Evolutionary conservation across 441 rosid genomes (phyloP), one percentile per base, ranked within the genome.

Genomic region (Adansonia madagascariensis): DNA sequence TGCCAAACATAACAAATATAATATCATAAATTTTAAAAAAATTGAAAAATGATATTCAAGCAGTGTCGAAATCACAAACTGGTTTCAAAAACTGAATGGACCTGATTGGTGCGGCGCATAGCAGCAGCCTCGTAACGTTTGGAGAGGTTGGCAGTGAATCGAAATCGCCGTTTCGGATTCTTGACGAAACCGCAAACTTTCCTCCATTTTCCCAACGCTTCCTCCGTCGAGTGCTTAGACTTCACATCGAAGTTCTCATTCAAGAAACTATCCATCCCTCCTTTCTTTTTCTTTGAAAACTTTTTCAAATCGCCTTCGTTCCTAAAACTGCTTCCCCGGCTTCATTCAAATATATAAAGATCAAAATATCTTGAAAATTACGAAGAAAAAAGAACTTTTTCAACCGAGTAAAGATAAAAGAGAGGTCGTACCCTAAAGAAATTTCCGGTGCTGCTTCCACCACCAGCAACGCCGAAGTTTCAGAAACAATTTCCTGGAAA

Each of bases 41-140:
- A 10, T 4, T 44, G 71, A 53, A 44, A 67, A 67, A 44, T 12
- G 18, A 62, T 22, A 20, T 14, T 31, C 2, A 44, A 31, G 20
- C 10, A 6, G 67, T 14, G 35, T 62, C 46, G 0, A 35, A 62
- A 62, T 62, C 18, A 31, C 12, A 8, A 62, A 24, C 44, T 55
- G 59, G 56, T 11, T 68, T 68, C 8, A 47, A 22, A 18, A 15
- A 9, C 1, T 4, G 3, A 47, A 76, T 55, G 31, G n/a, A 88
- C 98, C 89, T 89, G 93, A 80, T 91, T 90, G 88, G 91, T 88
- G 14, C 80, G 84, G 0, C 98, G 96, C 93, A 92, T 91, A 1
- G 88, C 94, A 24, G 93, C 97, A 15, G 91, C 94, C 80, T 91
- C 92, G 55, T 77, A 31, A 17, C 94, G 90, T 73, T 91, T 91